Evolutionary conservation across 2,329 filamentous ascomycete genomes (phyloP).

Genomic region (Lasiodiplodia theobromae): DNA sequence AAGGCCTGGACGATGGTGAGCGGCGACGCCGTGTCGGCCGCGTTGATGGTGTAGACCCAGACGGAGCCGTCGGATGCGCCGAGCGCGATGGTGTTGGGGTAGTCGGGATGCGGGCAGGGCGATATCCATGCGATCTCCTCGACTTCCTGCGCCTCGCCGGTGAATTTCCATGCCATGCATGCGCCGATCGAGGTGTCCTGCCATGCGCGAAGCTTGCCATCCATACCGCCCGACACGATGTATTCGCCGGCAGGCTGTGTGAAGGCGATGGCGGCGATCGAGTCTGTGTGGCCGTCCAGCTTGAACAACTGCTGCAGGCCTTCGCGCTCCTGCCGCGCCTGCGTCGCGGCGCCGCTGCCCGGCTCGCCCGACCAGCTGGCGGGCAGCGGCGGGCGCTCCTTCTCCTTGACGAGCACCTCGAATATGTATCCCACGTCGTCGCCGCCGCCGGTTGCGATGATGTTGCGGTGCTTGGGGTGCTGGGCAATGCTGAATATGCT

Average conservation of each 20-base stretch:
- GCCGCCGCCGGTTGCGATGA: conserved; percentile 87
- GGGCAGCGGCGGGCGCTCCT: conserved; percentile 66
- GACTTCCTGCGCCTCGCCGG: conserved; percentile 85
- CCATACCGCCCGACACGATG: conserved; percentile 84
- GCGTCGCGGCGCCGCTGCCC: conserved; percentile 45
- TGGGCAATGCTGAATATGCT: conserved; percentile 95
- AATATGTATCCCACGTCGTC: conserved; percentile 88
- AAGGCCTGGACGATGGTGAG: conserved; percentile 89
- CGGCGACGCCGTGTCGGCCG: conserved; percentile 64
- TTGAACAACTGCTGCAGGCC: conserved; percentile 72
- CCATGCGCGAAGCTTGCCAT: conserved; percentile 81
- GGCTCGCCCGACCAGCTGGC: conserved; percentile 69
- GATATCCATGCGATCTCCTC: conserved; percentile 93
- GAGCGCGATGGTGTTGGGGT: conserved; percentile 83
- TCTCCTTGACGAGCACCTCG: conserved; percentile 63
- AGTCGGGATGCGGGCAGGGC: conserved; percentile 73
- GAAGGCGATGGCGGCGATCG: conserved; percentile 85
- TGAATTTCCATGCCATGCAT: conserved; percentile 65
- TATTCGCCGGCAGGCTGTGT: conserved; percentile 84
- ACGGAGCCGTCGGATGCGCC: conserved; percentile 91
- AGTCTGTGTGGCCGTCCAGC: conserved; percentile 91
- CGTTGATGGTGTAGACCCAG: conserved; percentile 92
- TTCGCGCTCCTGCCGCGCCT: conserved; percentile 59
- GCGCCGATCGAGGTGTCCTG: conserved; percentile 52
- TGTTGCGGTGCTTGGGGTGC: conserved; percentile 78